Evolutionary conservation across 345 rosid species (phyloP).

Genomic region (Brassica juncea): DNA sequence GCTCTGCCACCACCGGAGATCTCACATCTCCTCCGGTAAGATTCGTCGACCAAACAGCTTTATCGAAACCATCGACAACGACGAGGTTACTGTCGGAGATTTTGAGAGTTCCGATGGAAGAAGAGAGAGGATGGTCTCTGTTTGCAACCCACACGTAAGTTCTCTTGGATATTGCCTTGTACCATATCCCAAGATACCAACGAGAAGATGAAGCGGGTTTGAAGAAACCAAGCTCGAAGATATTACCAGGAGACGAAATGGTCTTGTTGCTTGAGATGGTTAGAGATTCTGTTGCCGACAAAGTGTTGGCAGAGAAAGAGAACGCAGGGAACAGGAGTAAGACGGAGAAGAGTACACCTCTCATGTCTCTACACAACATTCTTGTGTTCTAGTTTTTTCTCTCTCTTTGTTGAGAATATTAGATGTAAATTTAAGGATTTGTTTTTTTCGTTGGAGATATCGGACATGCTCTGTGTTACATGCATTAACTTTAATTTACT

Average conservation of each 20-base stretch:
- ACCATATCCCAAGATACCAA: conserved; percentile 85
- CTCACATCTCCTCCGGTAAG: background rate
- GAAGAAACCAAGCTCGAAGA: conserved; percentile 83
- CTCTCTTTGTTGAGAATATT: background rate
- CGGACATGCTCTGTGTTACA: conserved; percentile 16
- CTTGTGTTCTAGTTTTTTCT: background rate
- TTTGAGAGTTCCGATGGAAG: conserved; percentile 52
- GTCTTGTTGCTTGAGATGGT: conserved; percentile 47
- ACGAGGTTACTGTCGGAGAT: conserved; percentile 46
- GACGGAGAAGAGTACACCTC: conserved; percentile 31
- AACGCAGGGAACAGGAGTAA: conserved; percentile 41
- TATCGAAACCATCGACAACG: conserved; percentile 37
- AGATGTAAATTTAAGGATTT: background rate
- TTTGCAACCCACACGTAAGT: conserved; percentile 93
- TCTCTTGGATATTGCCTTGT: conserved; percentile 52
- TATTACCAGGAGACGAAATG: conserved; percentile 53
- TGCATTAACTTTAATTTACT: conserved; percentile 11
- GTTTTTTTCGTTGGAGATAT: conserved; percentile 6
- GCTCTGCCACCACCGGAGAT: background rate
- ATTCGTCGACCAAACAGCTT: background rate
- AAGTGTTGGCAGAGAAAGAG: conserved; percentile 48
- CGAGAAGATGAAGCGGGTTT: conserved; percentile 34
- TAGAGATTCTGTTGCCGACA: conserved; percentile 47
- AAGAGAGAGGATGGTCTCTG: conserved; percentile 63
- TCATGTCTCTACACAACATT: conserved; percentile 34